A percentile compares a stretch with the other conserved stretches of the same genome.
These are phyloP conservation scores for Russula griseocarnosa DNA, from an alignment of 768 basidiomycete genomes.

Conservation along the genomic window DNA sequence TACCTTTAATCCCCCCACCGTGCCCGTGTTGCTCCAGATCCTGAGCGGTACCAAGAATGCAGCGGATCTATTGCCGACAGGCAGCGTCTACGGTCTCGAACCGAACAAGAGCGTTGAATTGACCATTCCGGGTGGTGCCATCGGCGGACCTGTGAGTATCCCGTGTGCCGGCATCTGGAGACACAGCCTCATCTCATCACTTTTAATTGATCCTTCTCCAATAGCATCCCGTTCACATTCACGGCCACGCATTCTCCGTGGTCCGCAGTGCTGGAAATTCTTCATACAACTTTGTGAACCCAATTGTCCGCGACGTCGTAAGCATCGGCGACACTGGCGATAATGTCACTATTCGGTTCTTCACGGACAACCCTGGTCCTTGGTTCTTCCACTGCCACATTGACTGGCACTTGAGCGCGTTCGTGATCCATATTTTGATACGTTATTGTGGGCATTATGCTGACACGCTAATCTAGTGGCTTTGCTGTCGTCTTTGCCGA, in stretches of 20 bases:
- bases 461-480: slow-evolving; percentile 5
- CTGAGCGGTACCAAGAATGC: slow-evolving; percentile 50
- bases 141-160: slow-evolving; percentile 33
- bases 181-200: too few species aligned
- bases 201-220: neutral
- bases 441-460: slow-evolving; percentile 31
- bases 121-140: slow-evolving; percentile 43
- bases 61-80: slow-evolving; percentile 46
- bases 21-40: slow-evolving; percentile 56
- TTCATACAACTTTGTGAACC: slow-evolving; percentile 26
- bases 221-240: slow-evolving; percentile 26
- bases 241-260: slow-evolving; percentile 20
- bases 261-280: slow-evolving; percentile 20
- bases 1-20: slow-evolving; percentile 40
- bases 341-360: slow-evolving; percentile 33
- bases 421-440: slow-evolving; percentile 65
- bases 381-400: slow-evolving; percentile 36
- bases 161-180: too few species aligned
- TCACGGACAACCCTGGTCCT: slow-evolving; percentile 34
- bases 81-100: slow-evolving; percentile 46
- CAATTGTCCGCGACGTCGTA: slow-evolving; percentile 28
- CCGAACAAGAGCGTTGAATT: slow-evolving; percentile 47
- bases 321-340: slow-evolving; percentile 21
- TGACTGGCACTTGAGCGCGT: slow-evolving; percentile 32
- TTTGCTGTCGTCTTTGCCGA: slow-evolving; percentile 25